Evolutionary conservation across 2,329 filamentous ascomycete genomes (phyloP), one percentile per base, ranked within the genome.

Genomic region (Fusarium neocosmosporiellum): DNA sequence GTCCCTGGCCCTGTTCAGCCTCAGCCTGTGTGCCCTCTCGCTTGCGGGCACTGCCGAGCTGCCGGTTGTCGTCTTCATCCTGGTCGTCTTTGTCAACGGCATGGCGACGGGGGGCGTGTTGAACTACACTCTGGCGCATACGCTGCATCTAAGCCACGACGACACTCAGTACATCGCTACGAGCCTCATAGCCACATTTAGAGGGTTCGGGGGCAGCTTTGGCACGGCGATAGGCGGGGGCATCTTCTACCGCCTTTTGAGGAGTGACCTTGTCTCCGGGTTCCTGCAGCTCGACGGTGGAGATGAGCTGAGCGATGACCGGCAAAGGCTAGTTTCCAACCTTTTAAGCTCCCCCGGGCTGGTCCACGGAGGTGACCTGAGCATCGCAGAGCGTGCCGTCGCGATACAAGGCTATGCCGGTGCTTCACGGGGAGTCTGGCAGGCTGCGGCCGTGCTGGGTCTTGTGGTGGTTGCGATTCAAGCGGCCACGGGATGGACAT

Each of bases 41-140:
- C 66, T 83, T 7, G 77, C 90, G 1, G 89, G 89, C 18, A 89
- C 86, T 1, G 83, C 88, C 0, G 77, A 83, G 7, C 86, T 88
- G 1, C 83, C 88, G 0, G 82, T 87, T 2, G 78, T 79, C 9
- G 75, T 88, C 0, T 93, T 93, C 74, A 80, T 95, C 8, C 69
- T 86, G 6, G 81, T 88, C 18, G 87, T 94, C 2, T 91, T 95
- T 77, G 54, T 88, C 53, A 95, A 95, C 78, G 94, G 94, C 1
- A 84, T 95, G 48, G 88, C 88, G 70, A 93, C 92, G 0, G 94
- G 94, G 14, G 91, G 92, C 0, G 86, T 89, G 7, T 83, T 96
- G 65, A 96, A 96, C 81, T 97, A 97, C 81, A 93, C 92, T 0
- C 87, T 97, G 4, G 93, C 94, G 0, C 94, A 97, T 77, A 81